A percentile compares a stretch with the other conserved stretches of the same genome.
phyloP scores from a whole-genome alignment of 73 alveolate species.

The Stentor coeruleus region DNA sequence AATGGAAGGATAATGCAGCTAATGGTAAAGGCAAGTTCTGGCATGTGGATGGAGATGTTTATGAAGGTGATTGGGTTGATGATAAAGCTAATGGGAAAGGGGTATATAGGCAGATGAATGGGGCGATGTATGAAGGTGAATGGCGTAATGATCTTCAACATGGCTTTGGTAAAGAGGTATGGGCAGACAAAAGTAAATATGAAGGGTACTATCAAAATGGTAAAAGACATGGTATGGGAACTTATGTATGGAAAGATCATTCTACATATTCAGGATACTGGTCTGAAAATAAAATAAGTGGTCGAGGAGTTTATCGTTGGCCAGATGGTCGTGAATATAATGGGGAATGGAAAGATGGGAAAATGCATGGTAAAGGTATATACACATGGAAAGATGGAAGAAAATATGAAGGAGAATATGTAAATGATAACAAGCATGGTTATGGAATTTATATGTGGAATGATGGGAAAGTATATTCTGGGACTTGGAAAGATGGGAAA shows the following conservation, averaged over 20 bases:
- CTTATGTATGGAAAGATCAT: slow-evolving; percentile 76
- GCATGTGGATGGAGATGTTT: slow-evolving; percentile 75
- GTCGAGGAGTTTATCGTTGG: slow-evolving; percentile 71
- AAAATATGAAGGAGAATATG: slow-evolving; percentile 70
- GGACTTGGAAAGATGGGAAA: slow-evolving; percentile 74
- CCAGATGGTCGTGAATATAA: slow-evolving; percentile 72
- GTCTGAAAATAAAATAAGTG: slow-evolving; percentile 73
- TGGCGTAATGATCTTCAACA: slow-evolving; percentile 80
- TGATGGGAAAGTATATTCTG: slow-evolving; percentile 65
- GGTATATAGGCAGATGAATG: slow-evolving; percentile 73
- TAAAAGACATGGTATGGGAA: slow-evolving; percentile 86
- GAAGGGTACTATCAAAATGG: slow-evolving; percentile 83
- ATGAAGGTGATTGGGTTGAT: slow-evolving; percentile 73
- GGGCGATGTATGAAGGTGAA: slow-evolving; percentile 78
- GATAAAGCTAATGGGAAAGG: slow-evolving; percentile 91
- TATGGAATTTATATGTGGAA: slow-evolving; percentile 73
- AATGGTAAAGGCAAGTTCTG: slow-evolving; percentile 60
- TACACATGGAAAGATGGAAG: slow-evolving; percentile 81
- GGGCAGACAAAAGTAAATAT: slow-evolving; percentile 85
- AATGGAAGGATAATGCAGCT: slow-evolving; percentile 42
- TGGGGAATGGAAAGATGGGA: slow-evolving; percentile 78
- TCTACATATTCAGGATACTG: slow-evolving; percentile 80
- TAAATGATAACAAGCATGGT: slow-evolving; percentile 78
- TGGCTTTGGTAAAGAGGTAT: slow-evolving; percentile 77
- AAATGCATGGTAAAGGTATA: slow-evolving; percentile 83